Conservation (phyloP, 2,329 filamentous ascomycete species). For the Cladobotryum mycophilum region DNA sequence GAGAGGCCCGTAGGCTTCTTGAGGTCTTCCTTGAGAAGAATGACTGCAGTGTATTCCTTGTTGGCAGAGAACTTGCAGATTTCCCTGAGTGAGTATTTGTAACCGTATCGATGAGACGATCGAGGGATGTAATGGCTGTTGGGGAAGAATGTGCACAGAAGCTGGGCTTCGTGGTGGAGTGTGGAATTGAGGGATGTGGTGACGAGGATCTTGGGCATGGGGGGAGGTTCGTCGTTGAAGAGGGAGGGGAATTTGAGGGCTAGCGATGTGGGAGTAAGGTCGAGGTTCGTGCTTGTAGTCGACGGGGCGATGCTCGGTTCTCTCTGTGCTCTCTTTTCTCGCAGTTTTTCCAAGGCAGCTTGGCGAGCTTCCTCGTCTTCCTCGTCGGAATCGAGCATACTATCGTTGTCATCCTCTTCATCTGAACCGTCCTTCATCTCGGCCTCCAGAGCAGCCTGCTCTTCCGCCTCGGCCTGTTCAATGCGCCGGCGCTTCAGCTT, state of each 20-base stretch:
- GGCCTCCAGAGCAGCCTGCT: constrained; percentile 41
- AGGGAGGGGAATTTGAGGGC: constrained; percentile 56
- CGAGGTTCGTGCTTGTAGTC: constrained; percentile 57
- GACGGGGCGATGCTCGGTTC: constrained; percentile 51
- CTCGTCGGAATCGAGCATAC: constrained; percentile 67
- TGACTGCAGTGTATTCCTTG: constrained; percentile 73
- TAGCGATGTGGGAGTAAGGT: constrained; percentile 55
- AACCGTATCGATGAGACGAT: constrained; percentile 72
- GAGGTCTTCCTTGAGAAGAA: constrained; percentile 82
- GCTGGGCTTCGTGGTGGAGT: constrained; percentile 73
- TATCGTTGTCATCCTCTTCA: constrained; percentile 60
- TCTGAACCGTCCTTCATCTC: constrained; percentile 39
- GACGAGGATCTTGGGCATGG: constrained; percentile 76
- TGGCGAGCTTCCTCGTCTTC: constrained; percentile 45
- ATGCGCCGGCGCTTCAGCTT: constrained; percentile 52
- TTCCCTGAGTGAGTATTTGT: constrained; percentile 89
- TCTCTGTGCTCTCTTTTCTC: constrained; percentile 38
- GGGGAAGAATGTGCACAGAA: constrained; percentile 77
- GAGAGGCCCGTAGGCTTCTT: constrained; percentile 80
- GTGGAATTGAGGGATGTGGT: constrained; percentile 88
- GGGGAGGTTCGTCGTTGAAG: constrained; percentile 53
- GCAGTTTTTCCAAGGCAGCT: constrained; percentile 37
- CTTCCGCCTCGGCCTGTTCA: constrained; percentile 46
- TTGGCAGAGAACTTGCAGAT: constrained; percentile 81
- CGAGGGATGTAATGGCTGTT: constrained; percentile 82